A percentile compares a stretch with the other conserved stretches of the same genome.
These are phyloP conservation scores for Dunaliella sp. DNA, from an alignment of 139 green algal genomes.

Conservation along the genomic window DNA sequence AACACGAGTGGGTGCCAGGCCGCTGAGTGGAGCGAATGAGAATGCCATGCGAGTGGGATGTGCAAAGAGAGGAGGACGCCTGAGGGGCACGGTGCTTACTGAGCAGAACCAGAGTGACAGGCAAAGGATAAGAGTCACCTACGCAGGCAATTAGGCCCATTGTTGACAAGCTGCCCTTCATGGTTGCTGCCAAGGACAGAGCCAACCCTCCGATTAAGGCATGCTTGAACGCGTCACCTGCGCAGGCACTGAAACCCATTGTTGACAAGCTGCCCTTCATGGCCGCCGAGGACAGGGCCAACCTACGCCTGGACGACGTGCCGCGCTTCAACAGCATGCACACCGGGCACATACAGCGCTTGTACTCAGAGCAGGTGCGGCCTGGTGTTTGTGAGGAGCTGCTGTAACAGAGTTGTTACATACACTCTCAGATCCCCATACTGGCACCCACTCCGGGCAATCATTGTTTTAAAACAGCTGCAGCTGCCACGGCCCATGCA, in stretches of 20 bases:
- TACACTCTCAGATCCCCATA: too few species aligned
- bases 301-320: constrained; percentile 51
- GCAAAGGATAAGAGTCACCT: background rate
- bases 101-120: too few species aligned
- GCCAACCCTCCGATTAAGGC: constrained; percentile 33
- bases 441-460: too few species aligned
- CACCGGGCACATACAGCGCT: constrained; percentile 74
- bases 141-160: constrained; percentile 54
- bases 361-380: constrained; percentile 76
- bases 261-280: constrained; percentile 54
- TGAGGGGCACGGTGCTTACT: too few species aligned
- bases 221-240: background rate
- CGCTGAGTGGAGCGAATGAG: too few species aligned
- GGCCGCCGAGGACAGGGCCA: constrained; percentile 59
- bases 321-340: constrained; percentile 64
- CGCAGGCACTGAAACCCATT: constrained; percentile 55
- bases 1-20: too few species aligned
- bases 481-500: too few species aligned
- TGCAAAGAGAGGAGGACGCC: too few species aligned
- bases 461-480: too few species aligned
- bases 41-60: too few species aligned
- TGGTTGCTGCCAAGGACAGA: constrained; percentile 64
- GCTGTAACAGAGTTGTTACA: too few species aligned
- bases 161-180: constrained; percentile 45
- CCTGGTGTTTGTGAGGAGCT: constrained; percentile 39